Base-by-base conservation (phyloP, 1,284 basidiomycete species). In the Fistulina hepatica region DNA sequence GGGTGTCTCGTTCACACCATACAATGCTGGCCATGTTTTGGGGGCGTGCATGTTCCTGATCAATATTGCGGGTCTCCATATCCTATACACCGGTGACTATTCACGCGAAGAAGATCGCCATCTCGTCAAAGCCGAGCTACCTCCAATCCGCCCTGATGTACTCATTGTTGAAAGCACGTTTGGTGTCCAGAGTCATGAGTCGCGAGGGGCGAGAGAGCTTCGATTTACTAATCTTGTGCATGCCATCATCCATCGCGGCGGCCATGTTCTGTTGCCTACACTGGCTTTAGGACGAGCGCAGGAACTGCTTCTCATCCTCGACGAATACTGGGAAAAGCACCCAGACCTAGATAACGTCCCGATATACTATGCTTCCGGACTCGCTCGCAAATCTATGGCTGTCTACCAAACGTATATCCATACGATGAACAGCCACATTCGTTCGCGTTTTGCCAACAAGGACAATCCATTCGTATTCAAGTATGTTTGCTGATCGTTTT, bases 341-440 rank as follows among this genome's bases (percentile, higher is more conserved):
- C 86, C 93, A 1, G 95, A 98, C 52, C 68, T 99, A 15, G 94
- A 98, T 57, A 83, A 78, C 47, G 81, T 95, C 21, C 94, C 95
- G 2, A 84, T 99, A 47, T 97, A 97, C 65, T 98, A 97, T 53
- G 92, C 94, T 1, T 97, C 93, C 5, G 89, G 82, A 49, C 71
- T 99, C n/a, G 95, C 95, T 21, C 76, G 88, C 45, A 94, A 95
- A 53, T 97, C 92, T 51, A 97, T 99, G 89, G 83, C 90, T 30
- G 91, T 99, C n/a, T 99, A 97, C 60, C 92, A 97, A 57, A 88
- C 89, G 1, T 94, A 95, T 53, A 93, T 95, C 43, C 90, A 94
- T 55, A 94, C 91, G 4, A 95, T 95, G 89, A 94, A 94, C 56
- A 67, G 81, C 23, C 86, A 89, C 52, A 90, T 97, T 40, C 79